Conservation (phyloP, 176 grass and related monocot species). For the Cenchrus purpureus region DNA sequence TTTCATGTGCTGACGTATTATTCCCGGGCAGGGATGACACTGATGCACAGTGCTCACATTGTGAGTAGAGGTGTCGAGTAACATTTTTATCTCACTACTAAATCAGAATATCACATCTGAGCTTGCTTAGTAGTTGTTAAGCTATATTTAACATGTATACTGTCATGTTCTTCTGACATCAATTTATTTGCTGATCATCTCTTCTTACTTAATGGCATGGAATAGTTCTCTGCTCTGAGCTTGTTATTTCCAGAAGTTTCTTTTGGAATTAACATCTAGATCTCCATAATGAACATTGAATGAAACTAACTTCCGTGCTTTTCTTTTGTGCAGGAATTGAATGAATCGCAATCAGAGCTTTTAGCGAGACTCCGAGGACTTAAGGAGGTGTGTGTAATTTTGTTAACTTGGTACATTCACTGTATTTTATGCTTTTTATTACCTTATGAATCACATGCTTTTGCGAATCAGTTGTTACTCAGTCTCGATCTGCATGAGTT, state of each 20-base stretch:
- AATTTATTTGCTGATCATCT: neutral
- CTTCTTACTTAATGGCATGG: neutral
- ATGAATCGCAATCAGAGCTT: conserved; percentile 84
- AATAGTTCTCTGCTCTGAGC: neutral
- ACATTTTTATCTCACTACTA: neutral
- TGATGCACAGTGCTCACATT: neutral
- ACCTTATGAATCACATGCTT: neutral
- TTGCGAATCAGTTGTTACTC: neutral
- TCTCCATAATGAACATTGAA: neutral
- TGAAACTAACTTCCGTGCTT: neutral
- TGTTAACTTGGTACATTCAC: neutral
- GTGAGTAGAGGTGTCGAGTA: neutral
- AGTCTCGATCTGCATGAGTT: neutral
- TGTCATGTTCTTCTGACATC: neutral
- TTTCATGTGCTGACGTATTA: neutral
- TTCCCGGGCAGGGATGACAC: neutral
- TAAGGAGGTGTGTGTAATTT: conserved; percentile 69
- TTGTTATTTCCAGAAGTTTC: neutral
- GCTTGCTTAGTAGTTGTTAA: neutral
- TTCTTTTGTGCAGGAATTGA: conserved; percentile 58
- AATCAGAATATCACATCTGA: neutral
- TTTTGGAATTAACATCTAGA: neutral
- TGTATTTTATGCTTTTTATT: neutral
- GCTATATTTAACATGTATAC: neutral
- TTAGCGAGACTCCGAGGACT: conserved; percentile 75